Evolutionary conservation across 495 filamentous ascomycete genomes (phyloP).

Genomic region (Trichoderma gamsii): DNA sequence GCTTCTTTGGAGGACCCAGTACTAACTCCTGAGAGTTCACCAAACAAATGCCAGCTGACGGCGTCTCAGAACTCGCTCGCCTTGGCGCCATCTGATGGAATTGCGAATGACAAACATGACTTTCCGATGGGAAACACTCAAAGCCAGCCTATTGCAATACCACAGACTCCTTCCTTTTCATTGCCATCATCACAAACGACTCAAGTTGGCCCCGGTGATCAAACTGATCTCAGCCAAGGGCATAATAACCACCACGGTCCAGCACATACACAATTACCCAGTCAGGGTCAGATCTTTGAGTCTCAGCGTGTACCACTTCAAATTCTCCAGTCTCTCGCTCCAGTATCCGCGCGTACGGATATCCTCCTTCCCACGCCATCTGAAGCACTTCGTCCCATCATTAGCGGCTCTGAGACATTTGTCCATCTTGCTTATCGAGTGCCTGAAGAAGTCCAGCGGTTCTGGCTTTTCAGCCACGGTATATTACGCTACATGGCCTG

Average conservation of each 20-base stretch:
- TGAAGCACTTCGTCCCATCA: slow-evolving; percentile 33
- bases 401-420: slow-evolving; percentile 36
- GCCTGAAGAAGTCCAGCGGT: slow-evolving; percentile 34
- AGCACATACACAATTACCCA: neutral
- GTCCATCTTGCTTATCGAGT: slow-evolving; percentile 41
- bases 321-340: slow-evolving; percentile 36
- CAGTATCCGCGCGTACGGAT: slow-evolving; percentile 41
- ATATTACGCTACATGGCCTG: slow-evolving; percentile 47
- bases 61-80: neutral
- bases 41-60: neutral
- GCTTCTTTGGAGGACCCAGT: neutral
- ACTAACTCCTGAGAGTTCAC: neutral
- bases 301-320: slow-evolving; percentile 46
- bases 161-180: neutral
- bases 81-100: neutral
- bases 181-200: neutral
- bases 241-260: slow-evolving; percentile 16
- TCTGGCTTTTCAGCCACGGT: slow-evolving; percentile 43
- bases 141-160: neutral
- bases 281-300: slow-evolving; percentile 34
- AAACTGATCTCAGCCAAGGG: neutral
- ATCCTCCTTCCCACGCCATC: slow-evolving; percentile 40
- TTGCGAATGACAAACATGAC: neutral
- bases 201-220: neutral
- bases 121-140: neutral